Conservation (phyloP, 2,329 filamentous ascomycete genomes). For the Colletotrichum lupini region DNA sequence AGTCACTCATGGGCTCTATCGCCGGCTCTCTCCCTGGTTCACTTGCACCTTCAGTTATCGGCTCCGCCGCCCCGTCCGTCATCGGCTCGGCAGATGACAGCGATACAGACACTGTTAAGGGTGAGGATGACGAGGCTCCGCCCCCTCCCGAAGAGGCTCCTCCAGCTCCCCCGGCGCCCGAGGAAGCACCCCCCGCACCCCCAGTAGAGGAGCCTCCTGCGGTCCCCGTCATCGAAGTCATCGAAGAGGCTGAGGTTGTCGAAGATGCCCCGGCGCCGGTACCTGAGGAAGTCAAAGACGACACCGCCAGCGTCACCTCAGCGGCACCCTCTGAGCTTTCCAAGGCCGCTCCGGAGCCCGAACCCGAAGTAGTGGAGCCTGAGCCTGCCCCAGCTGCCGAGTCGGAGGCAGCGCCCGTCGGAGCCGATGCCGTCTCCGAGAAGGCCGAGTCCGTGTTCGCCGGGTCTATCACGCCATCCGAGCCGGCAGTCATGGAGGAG, state of each 20-base stretch:
- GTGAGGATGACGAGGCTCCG: conserved; percentile 17
- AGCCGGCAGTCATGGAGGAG: conserved; percentile 26
- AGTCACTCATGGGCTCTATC: conserved; percentile 29
- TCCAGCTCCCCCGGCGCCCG: not conserved
- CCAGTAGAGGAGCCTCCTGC: not conserved
- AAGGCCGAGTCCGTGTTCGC: conserved; percentile 13
- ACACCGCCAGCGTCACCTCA: conserved; percentile 7
- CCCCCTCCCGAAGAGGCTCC: conserved; percentile 6
- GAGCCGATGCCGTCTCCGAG: not conserved
- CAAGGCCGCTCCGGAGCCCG: conserved; percentile 3
- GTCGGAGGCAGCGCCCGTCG: conserved; percentile 4
- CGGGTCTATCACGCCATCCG: not conserved
- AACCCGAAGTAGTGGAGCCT: not conserved
- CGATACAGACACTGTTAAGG: conserved; percentile 30
- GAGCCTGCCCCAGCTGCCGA: not conserved
- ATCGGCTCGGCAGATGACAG: conserved; percentile 4
- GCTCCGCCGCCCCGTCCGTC: conserved; percentile 9
- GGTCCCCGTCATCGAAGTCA: not conserved
- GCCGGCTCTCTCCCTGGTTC: conserved; percentile 11
- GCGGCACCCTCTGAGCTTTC: not conserved
- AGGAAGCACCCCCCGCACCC: not conserved
- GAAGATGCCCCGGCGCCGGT: not conserved
- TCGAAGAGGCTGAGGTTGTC: not conserved
- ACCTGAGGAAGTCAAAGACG: conserved; percentile 15
- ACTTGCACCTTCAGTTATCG: not conserved